These are phyloP conservation scores for Nicotiana otophora DNA, from an alignment of 257 asterid genomes.

Conservation along the genomic window DNA sequence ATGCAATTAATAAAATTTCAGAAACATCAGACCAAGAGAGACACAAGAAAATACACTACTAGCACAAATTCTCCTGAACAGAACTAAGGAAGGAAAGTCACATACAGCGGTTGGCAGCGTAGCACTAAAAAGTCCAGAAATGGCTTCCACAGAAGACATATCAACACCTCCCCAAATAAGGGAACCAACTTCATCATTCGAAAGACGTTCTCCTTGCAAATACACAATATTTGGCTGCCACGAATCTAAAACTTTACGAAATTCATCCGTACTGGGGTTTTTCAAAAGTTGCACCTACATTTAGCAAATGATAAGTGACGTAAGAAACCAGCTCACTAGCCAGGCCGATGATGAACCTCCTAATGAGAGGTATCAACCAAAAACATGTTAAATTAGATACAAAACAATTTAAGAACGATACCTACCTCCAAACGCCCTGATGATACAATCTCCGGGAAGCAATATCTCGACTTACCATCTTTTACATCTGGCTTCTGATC, in stretches of 20 bases:
- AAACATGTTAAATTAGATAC: neutral
- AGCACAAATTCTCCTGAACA: neutral
- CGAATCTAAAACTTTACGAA: constrained; percentile 54
- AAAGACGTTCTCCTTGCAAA: constrained; percentile 68
- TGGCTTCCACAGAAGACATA: constrained; percentile 55
- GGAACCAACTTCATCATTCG: constrained; percentile 58
- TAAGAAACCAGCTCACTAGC: neutral
- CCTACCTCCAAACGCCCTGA: constrained; percentile 88
- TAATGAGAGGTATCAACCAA: neutral
- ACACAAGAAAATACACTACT: neutral
- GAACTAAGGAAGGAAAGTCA: neutral
- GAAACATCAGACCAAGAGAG: neutral
- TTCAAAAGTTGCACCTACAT: constrained; percentile 73
- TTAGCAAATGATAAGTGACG: neutral
- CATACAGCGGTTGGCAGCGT: constrained; percentile 69
- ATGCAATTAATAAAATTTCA: neutral
- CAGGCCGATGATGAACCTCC: neutral
- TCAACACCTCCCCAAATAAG: constrained; percentile 55
- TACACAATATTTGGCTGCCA: constrained; percentile 80
- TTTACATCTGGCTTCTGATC: constrained; percentile 39
- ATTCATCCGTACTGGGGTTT: constrained; percentile 67
- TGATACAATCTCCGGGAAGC: constrained; percentile 64
- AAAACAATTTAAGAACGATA: neutral
- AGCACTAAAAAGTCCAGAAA: constrained; percentile 55
- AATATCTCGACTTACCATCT: constrained; percentile 43